A percentile compares a stretch with the other conserved stretches of the same genome.
Conservation (phyloP, 2,329 filamentous ascomycete species). For the Alternaria arbusti region DNA sequence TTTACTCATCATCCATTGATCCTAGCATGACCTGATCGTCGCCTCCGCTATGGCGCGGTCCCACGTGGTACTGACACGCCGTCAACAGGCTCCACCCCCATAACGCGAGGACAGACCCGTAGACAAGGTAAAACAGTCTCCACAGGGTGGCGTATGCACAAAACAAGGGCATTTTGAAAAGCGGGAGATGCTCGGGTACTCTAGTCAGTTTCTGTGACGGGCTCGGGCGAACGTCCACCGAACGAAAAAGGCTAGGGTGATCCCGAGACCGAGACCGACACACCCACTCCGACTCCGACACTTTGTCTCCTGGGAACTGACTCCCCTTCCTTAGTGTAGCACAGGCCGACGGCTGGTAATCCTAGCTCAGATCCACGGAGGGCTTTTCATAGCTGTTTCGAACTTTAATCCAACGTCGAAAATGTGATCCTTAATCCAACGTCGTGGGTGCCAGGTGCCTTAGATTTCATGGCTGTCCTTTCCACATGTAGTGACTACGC, state of each 20-base stretch:
- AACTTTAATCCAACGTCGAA: background rate
- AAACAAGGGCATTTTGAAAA: slow-evolving; percentile 5
- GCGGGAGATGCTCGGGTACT: background rate
- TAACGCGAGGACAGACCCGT: background rate
- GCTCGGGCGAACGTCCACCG: slow-evolving; percentile 6
- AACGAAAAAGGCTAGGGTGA: slow-evolving; percentile 5
- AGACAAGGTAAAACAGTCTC: slow-evolving; percentile 1
- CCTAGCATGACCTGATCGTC: background rate
- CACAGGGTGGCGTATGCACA: slow-evolving; percentile 8
- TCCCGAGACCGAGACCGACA: background rate
- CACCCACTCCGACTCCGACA: background rate
- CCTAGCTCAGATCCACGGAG: slow-evolving; percentile 1
- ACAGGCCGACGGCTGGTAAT: slow-evolving; percentile 5
- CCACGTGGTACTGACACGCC: slow-evolving; percentile 6
- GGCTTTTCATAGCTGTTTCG: background rate
- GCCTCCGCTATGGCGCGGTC: slow-evolving; percentile 2
- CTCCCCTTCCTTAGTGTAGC: slow-evolving; percentile 2
- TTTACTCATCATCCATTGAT: background rate
- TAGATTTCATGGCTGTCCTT: background rate
- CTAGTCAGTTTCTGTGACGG: slow-evolving; percentile 5
- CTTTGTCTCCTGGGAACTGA: background rate
- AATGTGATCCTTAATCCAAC: background rate
- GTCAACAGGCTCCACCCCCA: slow-evolving; percentile 1
- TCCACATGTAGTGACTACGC: background rate
- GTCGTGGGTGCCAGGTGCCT: background rate